These are phyloP conservation scores for Deuterostichococcus epilithicus DNA, from an alignment of 139 green algal genomes.

Conservation along the genomic window DNA sequence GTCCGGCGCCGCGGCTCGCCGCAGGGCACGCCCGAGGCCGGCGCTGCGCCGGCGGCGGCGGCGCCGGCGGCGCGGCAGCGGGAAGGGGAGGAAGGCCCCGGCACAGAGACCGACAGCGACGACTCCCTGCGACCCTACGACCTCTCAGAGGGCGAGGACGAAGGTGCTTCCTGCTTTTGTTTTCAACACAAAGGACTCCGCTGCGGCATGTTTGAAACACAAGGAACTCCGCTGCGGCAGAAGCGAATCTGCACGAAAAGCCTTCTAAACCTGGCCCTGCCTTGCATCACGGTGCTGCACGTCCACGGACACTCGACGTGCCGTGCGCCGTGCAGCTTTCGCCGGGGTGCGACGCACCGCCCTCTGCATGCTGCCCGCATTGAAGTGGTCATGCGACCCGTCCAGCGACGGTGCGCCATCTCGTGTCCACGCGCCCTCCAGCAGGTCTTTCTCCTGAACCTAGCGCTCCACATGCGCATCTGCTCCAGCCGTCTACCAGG, in stretches of 20 bases:
- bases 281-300: not conserved
- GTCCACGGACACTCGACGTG: not conserved
- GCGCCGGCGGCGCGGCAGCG: too few species aligned
- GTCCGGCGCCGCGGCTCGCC: too few species aligned
- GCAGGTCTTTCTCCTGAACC: too few species aligned
- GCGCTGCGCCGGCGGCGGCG: too few species aligned
- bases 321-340: not conserved
- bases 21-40: too few species aligned
- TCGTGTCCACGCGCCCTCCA: too few species aligned
- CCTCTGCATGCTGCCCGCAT: too few species aligned
- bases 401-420: too few species aligned
- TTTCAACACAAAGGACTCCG: not conserved
- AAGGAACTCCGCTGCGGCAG: not conserved
- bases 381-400: too few species aligned
- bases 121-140: slow-evolving; percentile 28
- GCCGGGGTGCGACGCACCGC: too few species aligned
- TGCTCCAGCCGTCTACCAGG: too few species aligned
- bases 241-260: not conserved
- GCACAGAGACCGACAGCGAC: slow-evolving; percentile 16
- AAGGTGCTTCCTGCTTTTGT: slow-evolving; percentile 9
- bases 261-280: not conserved
- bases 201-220: not conserved
- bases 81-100: slow-evolving; percentile 11
- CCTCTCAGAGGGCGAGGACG: slow-evolving; percentile 31
- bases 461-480: too few species aligned